A percentile compares a stretch with the other conserved stretches of the same genome.
Evolutionary conservation across 2,329 filamentous ascomycete genomes (phyloP).

Genomic region (Xylariaceae sp.): DNA sequence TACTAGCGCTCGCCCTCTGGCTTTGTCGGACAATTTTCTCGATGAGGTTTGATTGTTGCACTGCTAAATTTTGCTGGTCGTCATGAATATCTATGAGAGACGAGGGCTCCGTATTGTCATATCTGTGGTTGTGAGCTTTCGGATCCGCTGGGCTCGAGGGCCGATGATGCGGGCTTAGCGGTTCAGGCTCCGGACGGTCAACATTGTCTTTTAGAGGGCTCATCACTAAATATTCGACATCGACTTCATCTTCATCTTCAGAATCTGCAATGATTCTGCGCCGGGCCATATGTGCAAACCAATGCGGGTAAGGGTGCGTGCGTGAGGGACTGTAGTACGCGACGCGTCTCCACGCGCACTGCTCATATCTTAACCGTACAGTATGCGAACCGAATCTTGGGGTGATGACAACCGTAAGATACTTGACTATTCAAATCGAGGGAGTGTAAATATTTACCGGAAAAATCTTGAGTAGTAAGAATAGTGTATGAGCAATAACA

Average conservation of each 20-base stretch:
- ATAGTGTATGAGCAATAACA: too few relatives aligned
- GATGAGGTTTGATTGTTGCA: slow-evolving; percentile 39
- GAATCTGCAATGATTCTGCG: slow-evolving; percentile 43
- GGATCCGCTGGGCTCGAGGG: slow-evolving; percentile 23
- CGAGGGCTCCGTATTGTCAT: slow-evolving; percentile 37
- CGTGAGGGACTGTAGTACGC: slow-evolving; percentile 8
- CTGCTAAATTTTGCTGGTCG: slow-evolving; percentile 34
- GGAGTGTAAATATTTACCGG: too few relatives aligned
- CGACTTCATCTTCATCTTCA: slow-evolving; percentile 41
- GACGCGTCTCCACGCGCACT: slow-evolving; percentile 27
- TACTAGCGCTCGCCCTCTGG: slow-evolving; percentile 40
- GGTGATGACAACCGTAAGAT: too few relatives aligned
- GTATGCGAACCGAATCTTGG: neutral
- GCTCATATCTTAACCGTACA: neutral
- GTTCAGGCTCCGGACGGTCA: slow-evolving; percentile 37
- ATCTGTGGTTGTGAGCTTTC: slow-evolving; percentile 27
- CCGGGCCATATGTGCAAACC: slow-evolving; percentile 32
- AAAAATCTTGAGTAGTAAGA: too few relatives aligned
- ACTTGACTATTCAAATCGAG: too few relatives aligned
- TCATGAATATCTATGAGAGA: slow-evolving; percentile 39
- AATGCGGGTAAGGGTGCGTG: neutral
- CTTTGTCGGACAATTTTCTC: slow-evolving; percentile 43
- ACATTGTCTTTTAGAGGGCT: slow-evolving; percentile 22
- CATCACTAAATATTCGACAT: slow-evolving; percentile 27
- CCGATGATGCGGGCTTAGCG: slow-evolving; percentile 35